These are phyloP conservation scores for Pezicula carpinea DNA, from an alignment of 2,329 filamentous ascomycete species.

Conservation along the genomic window DNA sequence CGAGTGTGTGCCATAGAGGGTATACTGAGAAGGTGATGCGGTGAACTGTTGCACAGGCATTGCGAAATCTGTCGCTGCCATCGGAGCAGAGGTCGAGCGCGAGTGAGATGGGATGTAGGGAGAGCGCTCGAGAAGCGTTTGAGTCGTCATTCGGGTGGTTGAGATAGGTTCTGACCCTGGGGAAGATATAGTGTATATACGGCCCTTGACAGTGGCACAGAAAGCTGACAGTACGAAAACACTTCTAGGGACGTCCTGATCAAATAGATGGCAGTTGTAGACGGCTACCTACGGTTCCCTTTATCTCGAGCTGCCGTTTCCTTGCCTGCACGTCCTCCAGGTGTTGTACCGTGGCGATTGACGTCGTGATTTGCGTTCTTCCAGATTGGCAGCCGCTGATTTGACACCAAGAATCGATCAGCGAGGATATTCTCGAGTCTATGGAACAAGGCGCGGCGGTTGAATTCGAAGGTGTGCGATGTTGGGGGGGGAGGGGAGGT, in stretches of 20 bases:
- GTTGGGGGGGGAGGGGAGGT: constrained; percentile 1
- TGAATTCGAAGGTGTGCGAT: constrained; percentile 7
- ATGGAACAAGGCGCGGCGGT: constrained; percentile 6
- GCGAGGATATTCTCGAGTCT: background rate
- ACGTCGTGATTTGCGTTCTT: background rate
- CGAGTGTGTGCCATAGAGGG: constrained; percentile 22
- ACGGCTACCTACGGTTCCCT: background rate
- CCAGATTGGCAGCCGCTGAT: background rate
- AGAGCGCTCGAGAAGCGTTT: constrained; percentile 16
- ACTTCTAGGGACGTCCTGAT: background rate
- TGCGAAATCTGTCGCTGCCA: constrained; percentile 24
- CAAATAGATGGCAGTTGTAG: background rate
- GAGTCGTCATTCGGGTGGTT: constrained; percentile 28
- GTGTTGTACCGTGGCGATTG: background rate
- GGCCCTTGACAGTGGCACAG: too few species aligned
- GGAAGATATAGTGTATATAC: constrained; percentile 26
- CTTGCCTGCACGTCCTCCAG: constrained; percentile 10
- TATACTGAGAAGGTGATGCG: constrained; percentile 27
- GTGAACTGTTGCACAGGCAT: constrained; percentile 30
- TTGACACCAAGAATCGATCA: background rate
- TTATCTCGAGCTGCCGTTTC: background rate
- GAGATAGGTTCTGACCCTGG: constrained; percentile 60
- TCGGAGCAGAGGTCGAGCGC: constrained; percentile 6
- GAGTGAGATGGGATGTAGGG: constrained; percentile 15
- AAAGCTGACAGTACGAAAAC: constrained; percentile 31